These are phyloP conservation scores for Haematococcus lacustris DNA, from an alignment of 139 green algal genomes.

Conservation along the genomic window DNA sequence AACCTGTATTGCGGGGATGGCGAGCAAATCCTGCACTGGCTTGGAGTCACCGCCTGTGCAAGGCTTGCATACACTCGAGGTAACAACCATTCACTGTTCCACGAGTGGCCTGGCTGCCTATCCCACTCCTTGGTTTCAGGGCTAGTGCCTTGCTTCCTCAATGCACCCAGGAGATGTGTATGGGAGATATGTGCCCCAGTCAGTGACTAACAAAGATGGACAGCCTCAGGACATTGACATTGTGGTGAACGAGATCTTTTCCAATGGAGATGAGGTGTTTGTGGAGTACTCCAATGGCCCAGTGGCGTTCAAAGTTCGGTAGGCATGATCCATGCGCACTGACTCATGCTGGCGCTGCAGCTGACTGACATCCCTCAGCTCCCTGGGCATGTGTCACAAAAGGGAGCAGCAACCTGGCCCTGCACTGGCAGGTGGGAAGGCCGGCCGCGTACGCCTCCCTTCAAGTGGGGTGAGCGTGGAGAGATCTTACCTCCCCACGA, in stretches of 20 bases:
- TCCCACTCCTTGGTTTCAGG: not conserved
- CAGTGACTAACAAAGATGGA: slow-evolving; percentile 57
- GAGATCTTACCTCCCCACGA: slow-evolving; percentile 49
- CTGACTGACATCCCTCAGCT: no score
- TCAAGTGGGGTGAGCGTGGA: slow-evolving; percentile 53
- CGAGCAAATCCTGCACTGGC: slow-evolving; percentile 69
- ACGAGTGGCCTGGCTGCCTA: not conserved
- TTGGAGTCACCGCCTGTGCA: slow-evolving; percentile 55
- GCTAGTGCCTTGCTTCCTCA: not conserved
- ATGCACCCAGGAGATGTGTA: slow-evolving; percentile 39
- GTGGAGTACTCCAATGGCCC: slow-evolving; percentile 66
- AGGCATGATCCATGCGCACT: not conserved
- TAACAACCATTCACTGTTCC: slow-evolving; percentile 4
- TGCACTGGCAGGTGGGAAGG: slow-evolving; percentile 55
- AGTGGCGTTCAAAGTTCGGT: slow-evolving; percentile 48
- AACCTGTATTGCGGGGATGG: slow-evolving; percentile 57
- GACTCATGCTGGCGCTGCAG: no score
- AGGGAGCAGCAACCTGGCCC: no score
- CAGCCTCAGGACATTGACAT: slow-evolving; percentile 61
- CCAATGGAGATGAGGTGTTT: slow-evolving; percentile 50
- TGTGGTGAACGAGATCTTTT: slow-evolving; percentile 65
- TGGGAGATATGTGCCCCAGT: slow-evolving; percentile 60
- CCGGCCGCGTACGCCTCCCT: slow-evolving; percentile 55
- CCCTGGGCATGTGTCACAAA: no score
- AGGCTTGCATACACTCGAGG: slow-evolving; percentile 53